Conservation (phyloP, 2,329 filamentous ascomycete species). For the Aureobasidium sp. region DNA sequence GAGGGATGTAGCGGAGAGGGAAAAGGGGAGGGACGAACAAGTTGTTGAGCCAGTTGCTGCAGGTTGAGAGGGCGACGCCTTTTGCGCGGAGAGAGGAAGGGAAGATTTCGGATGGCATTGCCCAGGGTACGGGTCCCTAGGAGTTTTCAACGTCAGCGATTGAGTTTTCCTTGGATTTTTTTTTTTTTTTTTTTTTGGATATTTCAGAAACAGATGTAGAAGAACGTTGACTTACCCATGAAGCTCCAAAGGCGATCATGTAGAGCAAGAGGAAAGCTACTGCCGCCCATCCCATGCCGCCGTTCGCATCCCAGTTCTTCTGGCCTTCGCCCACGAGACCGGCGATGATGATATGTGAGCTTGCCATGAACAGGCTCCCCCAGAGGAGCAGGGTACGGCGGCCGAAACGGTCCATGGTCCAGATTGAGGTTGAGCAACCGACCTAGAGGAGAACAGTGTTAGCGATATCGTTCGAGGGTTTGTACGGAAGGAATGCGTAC, state of each 20-base stretch:
- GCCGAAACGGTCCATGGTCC: constrained; percentile 59
- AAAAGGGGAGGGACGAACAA: not conserved
- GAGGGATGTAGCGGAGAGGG: not conserved
- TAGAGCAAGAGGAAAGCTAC: constrained; percentile 19
- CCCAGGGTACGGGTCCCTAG: constrained; percentile 36
- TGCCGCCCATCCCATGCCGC: constrained; percentile 17
- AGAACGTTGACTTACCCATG: too few relatives aligned
- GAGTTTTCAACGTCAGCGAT: too few relatives aligned
- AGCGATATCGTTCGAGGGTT: too few relatives aligned
- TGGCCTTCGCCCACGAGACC: constrained; percentile 22
- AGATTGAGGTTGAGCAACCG: constrained; percentile 56
- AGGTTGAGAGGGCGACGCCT: constrained; percentile 58
- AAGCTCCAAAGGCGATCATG: constrained; percentile 46
- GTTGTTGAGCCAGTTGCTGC: constrained; percentile 47
- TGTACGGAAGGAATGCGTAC: constrained; percentile 26
- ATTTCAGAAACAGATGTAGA: too few relatives aligned
- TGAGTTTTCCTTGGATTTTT: too few relatives aligned
- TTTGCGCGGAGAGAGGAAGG: constrained; percentile 55
- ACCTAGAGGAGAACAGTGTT: not conserved
- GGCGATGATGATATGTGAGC: constrained; percentile 28
- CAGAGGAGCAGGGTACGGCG: constrained; percentile 49
- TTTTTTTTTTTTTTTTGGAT: too few relatives aligned
- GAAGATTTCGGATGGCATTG: constrained; percentile 53
- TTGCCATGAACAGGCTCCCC: constrained; percentile 26
- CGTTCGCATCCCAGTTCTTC: constrained; percentile 23